Base-by-base conservation (phyloP, 371 early-diverging fungal species). In the Conidiobolus incongruus region DNA sequence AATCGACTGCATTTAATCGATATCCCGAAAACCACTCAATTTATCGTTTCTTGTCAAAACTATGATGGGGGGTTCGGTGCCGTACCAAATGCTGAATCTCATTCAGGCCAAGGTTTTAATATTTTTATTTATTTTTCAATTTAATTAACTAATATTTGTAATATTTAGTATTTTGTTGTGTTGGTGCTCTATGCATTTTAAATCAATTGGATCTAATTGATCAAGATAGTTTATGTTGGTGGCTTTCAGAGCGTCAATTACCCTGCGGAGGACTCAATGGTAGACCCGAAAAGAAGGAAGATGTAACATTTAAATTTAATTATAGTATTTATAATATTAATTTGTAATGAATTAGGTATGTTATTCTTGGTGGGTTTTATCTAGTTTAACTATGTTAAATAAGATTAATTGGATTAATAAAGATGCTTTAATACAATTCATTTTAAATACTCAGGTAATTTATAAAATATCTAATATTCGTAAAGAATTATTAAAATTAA, bases 301-400 rank as follows among this genome's bases (percentile, higher is more conserved):
- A 99, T 60, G 91, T 66, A 58, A 46, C 52, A 51, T 36, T n/a
- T n/a, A n/a, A n/a, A n/a, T n/a, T n/a, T n/a, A n/a, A n/a, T n/a
- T n/a, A n/a, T n/a, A n/a, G n/a, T n/a, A n/a, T n/a, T n/a, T n/a
- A n/a, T n/a, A n/a, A n/a, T n/a, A 4, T n/a, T 12, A 24, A 24
- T 36, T 17, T 11, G 16, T 11, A 24, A n/a, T n/a, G n/a, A n/a
- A n/a, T n/a, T 50, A 73, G 73, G 71, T 89, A 1, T 99, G 99
- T 56, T 96, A 98, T 56, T 95, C 98, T 15, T 99, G 94, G 92
- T 99, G 98, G 98, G 93, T 87, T 0, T 63, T 91, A 38, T 87
- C 94, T 5, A 66, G 90, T 8, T 61, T 97, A 1, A 59, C 77
- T n/a, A 88, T 92, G 17, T 45, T 98, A 31, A 81, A 70, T 4